Base-by-base conservation (phyloP, 331 rosid species). In the Spiraea crenata region DNA sequence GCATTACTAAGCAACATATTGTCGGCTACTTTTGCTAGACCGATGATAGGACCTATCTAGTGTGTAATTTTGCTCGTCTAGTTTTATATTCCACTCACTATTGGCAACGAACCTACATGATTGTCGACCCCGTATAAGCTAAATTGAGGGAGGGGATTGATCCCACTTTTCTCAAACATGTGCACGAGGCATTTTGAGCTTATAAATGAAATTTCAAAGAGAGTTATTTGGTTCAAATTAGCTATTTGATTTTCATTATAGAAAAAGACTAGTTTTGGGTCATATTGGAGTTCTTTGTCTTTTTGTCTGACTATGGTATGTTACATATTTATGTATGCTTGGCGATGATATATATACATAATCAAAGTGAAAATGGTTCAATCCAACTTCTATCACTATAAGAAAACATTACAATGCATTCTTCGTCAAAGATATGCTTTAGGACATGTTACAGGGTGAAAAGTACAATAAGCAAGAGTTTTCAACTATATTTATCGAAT, bases 111-210 rank as follows among this genome's bases (percentile, higher is more conserved):
- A 25, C 31, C 31, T 25, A 25, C 31, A 35, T 37, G 45, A 2
- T 65, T 15, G 59, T n/a, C 50, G 35, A 35, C 47, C 57, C 47
- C 3, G 3, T 47, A 44, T 44, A 57, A 57, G 57, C 59, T 61
- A 65, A 42, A 40, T 44, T 41, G 9, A 69, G 60, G 45, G 39
- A 55, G 48, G 68, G 60, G 67, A 63, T 16, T 5, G 13, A 17
- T 11, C 15, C 46, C 65, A 35, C 67, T 63, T 77, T 70, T 46
- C 7, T 16, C 9, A 17, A 77, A 57, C 72, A 57, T 52, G 50
- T 25, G 40, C 73, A 40, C 37, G 19, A 48, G 50, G 1, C 51
- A 65, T 58, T 37, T 49, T 39, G 7, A 35, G 17, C 17, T 42
- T 60, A 39, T 15, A 15, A 37, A 10, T 37, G 63, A 57, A 57